Evolutionary conservation across 352 stramenopile species (phyloP).

Genomic region (Albugo laibachii): DNA sequence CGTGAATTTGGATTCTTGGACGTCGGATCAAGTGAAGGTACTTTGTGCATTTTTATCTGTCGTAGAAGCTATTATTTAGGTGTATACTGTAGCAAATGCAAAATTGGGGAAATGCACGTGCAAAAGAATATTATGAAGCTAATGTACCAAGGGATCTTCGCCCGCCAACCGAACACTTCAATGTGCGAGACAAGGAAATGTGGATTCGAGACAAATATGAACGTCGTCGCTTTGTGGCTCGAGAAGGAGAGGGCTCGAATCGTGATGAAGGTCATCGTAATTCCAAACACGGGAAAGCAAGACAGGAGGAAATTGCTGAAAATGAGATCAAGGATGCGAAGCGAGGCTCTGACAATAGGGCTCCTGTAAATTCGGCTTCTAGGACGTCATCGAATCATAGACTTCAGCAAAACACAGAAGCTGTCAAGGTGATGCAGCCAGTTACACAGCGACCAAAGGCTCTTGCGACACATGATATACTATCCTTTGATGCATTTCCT

Average conservation of each 20-base stretch:
- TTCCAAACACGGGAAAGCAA: conserved; percentile 8
- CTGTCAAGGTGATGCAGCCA: conserved; percentile 7
- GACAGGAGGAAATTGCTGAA: conserved; percentile 10
- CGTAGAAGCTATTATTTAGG: background rate
- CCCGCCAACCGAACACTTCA: conserved; percentile 55
- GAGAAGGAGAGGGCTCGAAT: conserved; percentile 10
- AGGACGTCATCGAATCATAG: conserved; percentile 13
- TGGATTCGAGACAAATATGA: conserved; percentile 86
- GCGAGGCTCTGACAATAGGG: conserved; percentile 8
- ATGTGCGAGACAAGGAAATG: conserved; percentile 74
- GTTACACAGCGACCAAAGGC: conserved; percentile 14
- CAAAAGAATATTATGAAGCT: conserved; percentile 82
- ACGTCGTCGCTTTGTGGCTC: conserved; percentile 51
- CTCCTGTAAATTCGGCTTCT: conserved; percentile 13
- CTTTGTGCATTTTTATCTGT: background rate
- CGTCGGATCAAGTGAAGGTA: conserved; percentile 64
- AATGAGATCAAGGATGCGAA: conserved; percentile 9
- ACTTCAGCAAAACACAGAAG: conserved; percentile 8
- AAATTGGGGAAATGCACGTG: conserved; percentile 76
- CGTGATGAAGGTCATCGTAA: conserved; percentile 14
- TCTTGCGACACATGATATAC: conserved; percentile 22
- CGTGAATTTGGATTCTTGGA: conserved; percentile 89
- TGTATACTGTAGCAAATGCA: conserved; percentile 59
- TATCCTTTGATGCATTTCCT: conserved; percentile 48
- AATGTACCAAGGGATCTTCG: conserved; percentile 58